Percentiles rank a stretch among this genome's conserved stretches.
Conservation (phyloP, 306 rosid genomes). For the Cucurbita ficifolia region DNA sequence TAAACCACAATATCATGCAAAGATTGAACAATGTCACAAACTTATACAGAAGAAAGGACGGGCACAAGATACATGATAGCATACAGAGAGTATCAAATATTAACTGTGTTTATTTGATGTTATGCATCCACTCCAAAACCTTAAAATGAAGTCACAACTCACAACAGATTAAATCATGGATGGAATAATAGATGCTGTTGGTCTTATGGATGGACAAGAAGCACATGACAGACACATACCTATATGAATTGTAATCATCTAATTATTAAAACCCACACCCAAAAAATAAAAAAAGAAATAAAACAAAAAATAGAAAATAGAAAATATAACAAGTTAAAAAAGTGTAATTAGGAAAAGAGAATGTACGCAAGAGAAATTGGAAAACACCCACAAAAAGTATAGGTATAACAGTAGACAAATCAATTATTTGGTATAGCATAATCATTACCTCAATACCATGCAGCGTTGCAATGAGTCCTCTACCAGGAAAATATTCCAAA, state of each 20-base stretch:
- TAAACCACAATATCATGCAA: neutral
- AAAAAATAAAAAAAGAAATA: too few species aligned
- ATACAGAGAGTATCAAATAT: neutral
- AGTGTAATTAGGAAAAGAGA: neutral
- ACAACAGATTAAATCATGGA: neutral
- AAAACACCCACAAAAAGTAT: neutral
- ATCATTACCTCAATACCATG: constrained; percentile 47
- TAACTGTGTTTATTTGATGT: neutral
- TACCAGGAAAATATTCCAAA: constrained; percentile 92
- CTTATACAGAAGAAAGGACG: neutral
- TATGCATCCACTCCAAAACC: neutral
- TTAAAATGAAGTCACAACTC: neutral
- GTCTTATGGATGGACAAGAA: neutral
- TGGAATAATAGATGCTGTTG: neutral
- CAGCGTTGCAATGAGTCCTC: constrained; percentile 78
- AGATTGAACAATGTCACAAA: neutral
- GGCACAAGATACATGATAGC: neutral
- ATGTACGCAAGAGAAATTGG: neutral
- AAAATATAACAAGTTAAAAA: too few species aligned
- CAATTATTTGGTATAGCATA: neutral
- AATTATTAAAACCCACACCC: neutral
- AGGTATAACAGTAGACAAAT: neutral
- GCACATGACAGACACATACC: neutral
- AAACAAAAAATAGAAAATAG: too few species aligned
- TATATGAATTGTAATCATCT: neutral